These are phyloP conservation scores for Colletotrichum theobromicola DNA, from an alignment of 2,329 filamentous ascomycete species.

Conservation along the genomic window DNA sequence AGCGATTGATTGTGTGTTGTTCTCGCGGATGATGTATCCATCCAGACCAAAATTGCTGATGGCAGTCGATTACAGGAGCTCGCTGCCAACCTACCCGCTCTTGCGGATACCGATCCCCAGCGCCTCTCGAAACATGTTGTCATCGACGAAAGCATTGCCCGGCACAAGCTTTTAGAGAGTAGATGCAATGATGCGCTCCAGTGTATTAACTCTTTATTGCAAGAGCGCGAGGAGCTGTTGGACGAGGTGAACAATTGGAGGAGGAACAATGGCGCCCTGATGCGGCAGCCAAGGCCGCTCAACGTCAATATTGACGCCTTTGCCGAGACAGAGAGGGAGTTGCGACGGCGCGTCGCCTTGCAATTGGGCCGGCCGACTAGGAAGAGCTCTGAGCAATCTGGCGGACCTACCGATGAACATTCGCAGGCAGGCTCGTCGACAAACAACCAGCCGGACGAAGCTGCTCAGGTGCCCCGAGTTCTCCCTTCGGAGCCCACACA, in stretches of 20 bases:
- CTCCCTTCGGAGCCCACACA: background rate
- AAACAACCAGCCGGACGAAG: background rate
- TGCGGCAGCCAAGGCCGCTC: background rate
- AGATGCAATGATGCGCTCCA: conserved; percentile 22
- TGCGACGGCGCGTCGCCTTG: background rate
- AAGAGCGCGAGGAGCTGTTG: conserved; percentile 33
- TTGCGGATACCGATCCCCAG: conserved; percentile 36
- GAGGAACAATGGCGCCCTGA: background rate
- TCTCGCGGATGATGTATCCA: background rate
- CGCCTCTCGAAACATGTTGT: conserved; percentile 45
- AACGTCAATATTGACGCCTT: background rate
- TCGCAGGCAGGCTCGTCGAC: background rate
- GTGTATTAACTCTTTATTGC: conserved; percentile 22
- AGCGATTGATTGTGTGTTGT: conserved; percentile 36
- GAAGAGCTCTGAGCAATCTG: background rate
- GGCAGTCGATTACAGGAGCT: conserved; percentile 31
- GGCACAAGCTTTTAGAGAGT: conserved; percentile 29
- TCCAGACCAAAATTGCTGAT: background rate
- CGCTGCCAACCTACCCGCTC: conserved; percentile 36
- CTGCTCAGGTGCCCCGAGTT: background rate
- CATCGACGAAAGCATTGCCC: conserved; percentile 38
- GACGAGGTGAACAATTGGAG: conserved; percentile 31
- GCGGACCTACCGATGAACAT: background rate
- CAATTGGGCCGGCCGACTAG: background rate
- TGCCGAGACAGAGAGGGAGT: conserved; percentile 2